Conservation (phyloP, 2,329 filamentous ascomycete species). For the Fusarium subtropicale region DNA sequence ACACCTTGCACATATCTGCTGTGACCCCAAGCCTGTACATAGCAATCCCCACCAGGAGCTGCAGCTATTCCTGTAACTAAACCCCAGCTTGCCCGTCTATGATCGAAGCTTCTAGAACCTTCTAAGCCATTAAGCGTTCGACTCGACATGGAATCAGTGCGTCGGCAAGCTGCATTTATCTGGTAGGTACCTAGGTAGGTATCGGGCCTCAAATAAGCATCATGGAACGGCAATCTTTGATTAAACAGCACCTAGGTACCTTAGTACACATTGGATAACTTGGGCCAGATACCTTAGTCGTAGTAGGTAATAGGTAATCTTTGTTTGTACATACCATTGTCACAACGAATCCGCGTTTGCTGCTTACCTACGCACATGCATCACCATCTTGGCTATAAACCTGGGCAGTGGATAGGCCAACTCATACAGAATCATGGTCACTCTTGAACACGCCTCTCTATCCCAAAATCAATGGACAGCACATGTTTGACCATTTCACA, state of each 20-base stretch:
- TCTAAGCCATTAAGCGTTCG: conserved; percentile 20
- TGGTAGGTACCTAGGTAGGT: background rate
- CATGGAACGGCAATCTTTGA: background rate
- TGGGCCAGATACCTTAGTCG: too few relatives aligned
- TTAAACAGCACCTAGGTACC: background rate
- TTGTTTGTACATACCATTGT: background rate
- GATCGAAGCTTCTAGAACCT: conserved; percentile 48
- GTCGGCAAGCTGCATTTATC: background rate
- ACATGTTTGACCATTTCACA: background rate
- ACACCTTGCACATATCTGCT: conserved; percentile 8
- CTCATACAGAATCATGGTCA: background rate
- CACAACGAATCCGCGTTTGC: background rate
- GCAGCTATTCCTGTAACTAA: conserved; percentile 26
- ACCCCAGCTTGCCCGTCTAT: conserved; percentile 5
- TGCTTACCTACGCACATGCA: too few relatives aligned
- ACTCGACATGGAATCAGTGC: background rate
- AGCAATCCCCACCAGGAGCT: conserved; percentile 15
- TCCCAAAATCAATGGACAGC: background rate
- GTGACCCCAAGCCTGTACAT: conserved; percentile 5
- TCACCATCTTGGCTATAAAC: background rate
- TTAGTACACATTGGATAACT: background rate
- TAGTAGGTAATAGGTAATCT: too few relatives aligned
- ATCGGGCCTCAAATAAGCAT: background rate
- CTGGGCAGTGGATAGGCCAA: background rate
- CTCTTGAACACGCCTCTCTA: too few relatives aligned